Evolutionary conservation across 2,329 filamentous ascomycete genomes (phyloP).

Genomic region (Chrysoporthe cubensis): DNA sequence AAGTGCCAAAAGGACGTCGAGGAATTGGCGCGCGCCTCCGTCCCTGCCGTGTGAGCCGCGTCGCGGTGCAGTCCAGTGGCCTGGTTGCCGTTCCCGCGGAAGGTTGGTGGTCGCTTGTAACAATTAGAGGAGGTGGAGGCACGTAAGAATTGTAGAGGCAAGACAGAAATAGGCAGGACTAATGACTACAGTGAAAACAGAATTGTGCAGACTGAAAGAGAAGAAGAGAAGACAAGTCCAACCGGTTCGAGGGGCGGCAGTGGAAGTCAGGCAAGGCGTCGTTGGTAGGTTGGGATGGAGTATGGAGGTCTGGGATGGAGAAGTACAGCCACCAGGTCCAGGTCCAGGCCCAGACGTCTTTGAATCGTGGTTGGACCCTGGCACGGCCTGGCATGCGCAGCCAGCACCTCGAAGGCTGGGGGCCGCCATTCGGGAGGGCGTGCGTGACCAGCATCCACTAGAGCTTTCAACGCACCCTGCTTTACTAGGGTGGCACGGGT

Average conservation of each 20-base stretch:
- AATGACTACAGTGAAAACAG: neutral
- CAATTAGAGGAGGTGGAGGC: neutral
- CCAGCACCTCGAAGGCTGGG: neutral
- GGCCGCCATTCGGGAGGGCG: neutral
- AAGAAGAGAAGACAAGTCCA: neutral
- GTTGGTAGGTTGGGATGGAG: neutral
- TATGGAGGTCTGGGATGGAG: neutral
- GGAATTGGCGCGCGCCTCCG: neutral
- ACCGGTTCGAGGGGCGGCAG: neutral
- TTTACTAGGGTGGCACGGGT: too few species aligned
- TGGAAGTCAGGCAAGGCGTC: neutral
- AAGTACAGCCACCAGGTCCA: too few species aligned
- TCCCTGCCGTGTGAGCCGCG: slow-evolving; percentile 1
- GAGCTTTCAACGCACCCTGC: neutral
- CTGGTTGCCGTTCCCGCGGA: neutral
- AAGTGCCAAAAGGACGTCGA: neutral
- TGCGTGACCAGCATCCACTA: neutral
- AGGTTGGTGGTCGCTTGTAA: neutral
- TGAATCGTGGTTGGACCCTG: neutral
- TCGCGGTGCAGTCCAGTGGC: neutral
- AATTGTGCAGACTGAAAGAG: neutral
- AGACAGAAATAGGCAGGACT: neutral
- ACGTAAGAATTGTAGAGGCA: neutral
- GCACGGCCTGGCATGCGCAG: too few species aligned
- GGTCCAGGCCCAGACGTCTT: too few species aligned